phyloP scores from a whole-genome alignment of 2,329 filamentous ascomycete genomes.

The Ascochyta viciae-villosae region DNA sequence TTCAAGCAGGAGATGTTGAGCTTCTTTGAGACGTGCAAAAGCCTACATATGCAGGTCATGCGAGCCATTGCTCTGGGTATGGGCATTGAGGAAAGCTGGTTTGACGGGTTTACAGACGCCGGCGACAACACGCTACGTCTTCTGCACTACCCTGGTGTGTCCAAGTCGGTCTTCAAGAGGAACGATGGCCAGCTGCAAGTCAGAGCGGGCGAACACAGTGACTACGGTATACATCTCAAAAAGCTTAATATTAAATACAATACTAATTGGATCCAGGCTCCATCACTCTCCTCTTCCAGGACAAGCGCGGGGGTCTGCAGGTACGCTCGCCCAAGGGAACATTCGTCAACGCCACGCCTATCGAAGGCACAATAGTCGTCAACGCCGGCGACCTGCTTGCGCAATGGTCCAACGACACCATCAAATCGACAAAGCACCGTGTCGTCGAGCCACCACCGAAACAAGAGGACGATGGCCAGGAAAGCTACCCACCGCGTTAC shows the following conservation, averaged over 20 bases:
- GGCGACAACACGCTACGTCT: conserved; percentile 66
- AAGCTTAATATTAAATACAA: fast-evolving
- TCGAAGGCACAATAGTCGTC: conserved; percentile 80
- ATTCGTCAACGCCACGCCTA: conserved; percentile 84
- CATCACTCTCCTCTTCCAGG: conserved; percentile 56
- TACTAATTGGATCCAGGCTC: conserved; percentile 42
- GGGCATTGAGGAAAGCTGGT: conserved; percentile 73
- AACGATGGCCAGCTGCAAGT: conserved; percentile 76
- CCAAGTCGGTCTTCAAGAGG: conserved; percentile 68
- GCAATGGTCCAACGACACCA: conserved; percentile 89
- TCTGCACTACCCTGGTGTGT: conserved; percentile 77
- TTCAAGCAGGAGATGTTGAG: conserved; percentile 76
- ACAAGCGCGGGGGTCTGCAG: conserved; percentile 64
- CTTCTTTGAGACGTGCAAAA: conserved; percentile 79
- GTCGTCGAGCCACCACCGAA: conserved; percentile 80
- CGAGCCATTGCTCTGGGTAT: conserved; percentile 83
- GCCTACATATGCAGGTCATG: conserved; percentile 80
- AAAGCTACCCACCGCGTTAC: conserved; percentile 75
- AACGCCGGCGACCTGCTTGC: conserved; percentile 89
- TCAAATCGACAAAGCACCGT: conserved; percentile 88
- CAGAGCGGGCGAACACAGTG: conserved; percentile 78
- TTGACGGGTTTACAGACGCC: conserved; percentile 73
- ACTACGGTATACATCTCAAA: conserved; percentile 56
- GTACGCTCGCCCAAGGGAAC: conserved; percentile 74
- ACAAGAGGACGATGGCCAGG: conserved; percentile 54